Base-by-base conservation (phyloP, 2,329 filamentous ascomycete species). In the Capronia americana region DNA sequence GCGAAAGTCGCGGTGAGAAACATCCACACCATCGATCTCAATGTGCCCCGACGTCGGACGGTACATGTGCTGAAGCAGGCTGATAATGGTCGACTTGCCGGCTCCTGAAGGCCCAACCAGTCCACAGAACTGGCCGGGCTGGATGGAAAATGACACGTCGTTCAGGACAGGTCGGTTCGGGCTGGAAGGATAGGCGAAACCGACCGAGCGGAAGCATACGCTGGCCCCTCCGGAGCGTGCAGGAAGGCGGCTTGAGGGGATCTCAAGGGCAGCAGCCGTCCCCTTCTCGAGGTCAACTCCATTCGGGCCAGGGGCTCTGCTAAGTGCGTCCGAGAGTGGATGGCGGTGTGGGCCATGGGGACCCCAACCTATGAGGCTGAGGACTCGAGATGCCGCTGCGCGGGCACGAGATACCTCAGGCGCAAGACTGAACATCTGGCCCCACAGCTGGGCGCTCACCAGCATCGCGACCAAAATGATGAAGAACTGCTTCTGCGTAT, bases 1-100 rank as follows among this genome's bases (percentile, higher is more conserved):
- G 30, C 30, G 30, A 32, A 32, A 32, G 30, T 32, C 30, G 10
- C 8, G 30, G 30, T 32, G 30, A 2, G 30, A 11, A 32, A 4
- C 86, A 68, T 97, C 91, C 69, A 88, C 87, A 62, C 88, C 92
- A 74, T 98, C 94, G 20, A 97, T 84, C 65, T 87, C 90, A 32
- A 98, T 84, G 14, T 88, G 88, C 11, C 94, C 94, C 0, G 87
- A 84, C 0, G 93, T 84, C 0, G 93, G 91, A 72, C 97, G 92
- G 76, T 98, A 98, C 82, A 98, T 97, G 34, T 94, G 90, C 77
- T 97, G 93, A 24, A 98, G 82, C 2, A 98, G 85, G 5, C 92
- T 90, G 75, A 98, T 96, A 0, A 93, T 95, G 0, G 94, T 98
- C 54, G 88, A 92, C 82, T 98, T 98, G 65, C 95, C 94, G 74